A percentile compares a stretch with the other conserved stretches of the same genome.
These are phyloP conservation scores for Heritiera fomes DNA, from an alignment of 345 rosid genomes.

Conservation along the genomic window DNA sequence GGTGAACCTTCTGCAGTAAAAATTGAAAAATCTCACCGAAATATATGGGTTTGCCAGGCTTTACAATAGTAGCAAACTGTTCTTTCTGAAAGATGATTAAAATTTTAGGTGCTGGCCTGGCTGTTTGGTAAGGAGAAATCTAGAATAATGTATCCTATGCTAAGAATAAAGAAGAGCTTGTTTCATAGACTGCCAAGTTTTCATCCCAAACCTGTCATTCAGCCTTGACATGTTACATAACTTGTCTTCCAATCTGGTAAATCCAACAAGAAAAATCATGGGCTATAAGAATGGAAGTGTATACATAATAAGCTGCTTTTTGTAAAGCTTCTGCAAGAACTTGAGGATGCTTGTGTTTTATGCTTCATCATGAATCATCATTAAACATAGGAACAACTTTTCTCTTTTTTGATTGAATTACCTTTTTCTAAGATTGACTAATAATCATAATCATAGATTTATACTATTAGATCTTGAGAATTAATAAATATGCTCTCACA, in stretches of 20 bases:
- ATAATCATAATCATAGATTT: not conserved
- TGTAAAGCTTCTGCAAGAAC: not conserved
- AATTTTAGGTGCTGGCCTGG: not conserved
- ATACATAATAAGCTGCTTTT: conserved; percentile 19
- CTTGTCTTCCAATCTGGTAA: conserved; percentile 16
- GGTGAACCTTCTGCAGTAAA: not conserved
- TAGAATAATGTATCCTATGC: not conserved
- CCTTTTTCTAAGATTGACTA: not conserved
- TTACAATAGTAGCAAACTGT: not conserved
- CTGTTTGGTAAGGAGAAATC: not conserved
- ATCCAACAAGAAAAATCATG: not conserved
- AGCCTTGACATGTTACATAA: not conserved
- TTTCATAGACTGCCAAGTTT: not conserved
- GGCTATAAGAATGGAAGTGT: not conserved
- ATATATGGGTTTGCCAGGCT: not conserved
- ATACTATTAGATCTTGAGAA: not conserved
- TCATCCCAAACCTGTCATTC: not conserved
- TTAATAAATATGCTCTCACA: too few species aligned
- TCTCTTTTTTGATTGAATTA: not conserved
- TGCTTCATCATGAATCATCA: conserved; percentile 24
- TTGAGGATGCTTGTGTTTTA: not conserved
- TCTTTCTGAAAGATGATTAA: not conserved
- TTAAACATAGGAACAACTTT: not conserved
- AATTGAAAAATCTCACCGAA: not conserved
- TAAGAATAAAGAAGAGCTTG: too few species aligned